A percentile compares a stretch with the other conserved stretches of the same genome.
Conservation (phyloP, 352 stramenopile genomes). For the Phytophthora pseudosyringae region DNA sequence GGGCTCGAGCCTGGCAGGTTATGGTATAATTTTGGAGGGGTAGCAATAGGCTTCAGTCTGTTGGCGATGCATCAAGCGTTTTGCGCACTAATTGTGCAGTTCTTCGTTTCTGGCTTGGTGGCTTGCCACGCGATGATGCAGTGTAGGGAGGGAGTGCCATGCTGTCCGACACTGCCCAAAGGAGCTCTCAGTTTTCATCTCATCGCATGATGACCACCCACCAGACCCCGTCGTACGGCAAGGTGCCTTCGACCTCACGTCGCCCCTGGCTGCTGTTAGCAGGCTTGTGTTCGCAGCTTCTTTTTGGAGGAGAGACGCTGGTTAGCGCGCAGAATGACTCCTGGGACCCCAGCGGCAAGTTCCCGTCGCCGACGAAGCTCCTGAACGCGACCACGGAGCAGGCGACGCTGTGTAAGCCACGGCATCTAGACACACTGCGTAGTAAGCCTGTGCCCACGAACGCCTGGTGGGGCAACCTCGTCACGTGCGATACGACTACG, state of each 20-base stretch:
- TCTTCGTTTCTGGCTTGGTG: conserved; percentile 21
- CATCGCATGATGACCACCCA: conserved; percentile 33
- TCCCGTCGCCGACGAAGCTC: conserved; percentile 38
- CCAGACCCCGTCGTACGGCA: conserved; percentile 10
- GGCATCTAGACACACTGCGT: conserved; percentile 57
- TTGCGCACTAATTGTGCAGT: conserved; percentile 19
- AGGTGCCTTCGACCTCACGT: conserved; percentile 5
- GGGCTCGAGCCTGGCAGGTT: not conserved
- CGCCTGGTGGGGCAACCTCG: conserved; percentile 83
- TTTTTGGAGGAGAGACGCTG: conserved; percentile 20
- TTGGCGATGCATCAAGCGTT: conserved; percentile 2
- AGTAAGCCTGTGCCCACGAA: conserved; percentile 76
- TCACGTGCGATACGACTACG: conserved; percentile 58
- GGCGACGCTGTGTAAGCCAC: conserved; percentile 52
- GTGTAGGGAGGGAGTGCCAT: not conserved
- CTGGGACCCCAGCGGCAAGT: conserved; percentile 51
- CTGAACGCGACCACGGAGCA: conserved; percentile 50
- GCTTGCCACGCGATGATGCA: conserved; percentile 21
- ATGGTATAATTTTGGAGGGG: conserved; percentile 11
- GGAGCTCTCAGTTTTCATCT: conserved; percentile 37
- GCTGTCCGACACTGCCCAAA: not conserved
- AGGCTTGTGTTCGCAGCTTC: conserved; percentile 27
- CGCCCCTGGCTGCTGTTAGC: conserved; percentile 22
- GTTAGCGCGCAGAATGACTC: conserved; percentile 42
- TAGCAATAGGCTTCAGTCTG: not conserved